These are phyloP conservation scores for Quercus phellos DNA, from an alignment of 331 rosid genomes.

Conservation along the genomic window DNA sequence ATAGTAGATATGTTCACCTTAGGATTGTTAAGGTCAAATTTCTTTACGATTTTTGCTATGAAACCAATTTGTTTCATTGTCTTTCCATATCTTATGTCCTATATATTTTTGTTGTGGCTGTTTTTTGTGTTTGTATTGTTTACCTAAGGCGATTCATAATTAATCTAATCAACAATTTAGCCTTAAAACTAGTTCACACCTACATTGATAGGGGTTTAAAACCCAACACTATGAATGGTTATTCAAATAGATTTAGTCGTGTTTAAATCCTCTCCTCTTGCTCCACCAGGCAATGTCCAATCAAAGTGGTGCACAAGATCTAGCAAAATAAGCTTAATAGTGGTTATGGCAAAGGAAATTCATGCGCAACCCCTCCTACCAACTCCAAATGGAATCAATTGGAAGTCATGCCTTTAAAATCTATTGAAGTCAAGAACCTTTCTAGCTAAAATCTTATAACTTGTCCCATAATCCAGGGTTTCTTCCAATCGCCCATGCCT, in stretches of 20 bases:
- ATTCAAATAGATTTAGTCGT: neutral
- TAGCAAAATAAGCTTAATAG: neutral
- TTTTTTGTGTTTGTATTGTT: no score
- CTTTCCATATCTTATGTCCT: no score
- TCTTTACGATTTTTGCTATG: no score
- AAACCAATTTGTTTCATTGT: no score
- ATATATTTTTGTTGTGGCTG: no score
- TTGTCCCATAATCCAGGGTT: neutral
- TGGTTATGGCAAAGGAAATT: neutral
- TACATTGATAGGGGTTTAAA: no score
- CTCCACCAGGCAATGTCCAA: neutral
- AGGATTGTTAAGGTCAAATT: no score
- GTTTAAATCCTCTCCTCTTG: slow-evolving; percentile 4
- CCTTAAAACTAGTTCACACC: no score
- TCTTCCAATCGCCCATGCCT: slow-evolving; percentile 8
- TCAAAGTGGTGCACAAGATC: neutral
- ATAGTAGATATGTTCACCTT: no score
- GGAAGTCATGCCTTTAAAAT: neutral
- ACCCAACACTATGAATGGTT: neutral
- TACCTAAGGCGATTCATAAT: no score
- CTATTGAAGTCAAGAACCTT: neutral
- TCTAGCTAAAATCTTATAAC: neutral
- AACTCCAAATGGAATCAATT: neutral
- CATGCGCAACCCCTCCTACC: neutral
- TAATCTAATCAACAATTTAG: no score